phyloP scores from a whole-genome alignment of 352 stramenopile genomes.

The Pythium rishiriense region DNA sequence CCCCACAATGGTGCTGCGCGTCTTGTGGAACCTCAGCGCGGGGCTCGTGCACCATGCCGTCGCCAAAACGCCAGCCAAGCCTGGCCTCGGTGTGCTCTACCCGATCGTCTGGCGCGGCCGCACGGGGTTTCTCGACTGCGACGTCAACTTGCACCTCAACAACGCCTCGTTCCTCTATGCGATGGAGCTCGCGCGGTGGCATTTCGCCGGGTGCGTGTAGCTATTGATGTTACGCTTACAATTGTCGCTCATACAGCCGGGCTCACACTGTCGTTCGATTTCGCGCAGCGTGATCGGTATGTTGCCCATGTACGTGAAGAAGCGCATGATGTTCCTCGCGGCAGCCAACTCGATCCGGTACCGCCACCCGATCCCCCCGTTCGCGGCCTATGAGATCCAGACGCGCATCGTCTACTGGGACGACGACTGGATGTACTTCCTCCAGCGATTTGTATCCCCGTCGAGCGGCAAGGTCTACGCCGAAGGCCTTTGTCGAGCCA shows the following conservation, averaged over 20 bases:
- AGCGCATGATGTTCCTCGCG: conserved; percentile 52
- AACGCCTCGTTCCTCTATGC: conserved; percentile 76
- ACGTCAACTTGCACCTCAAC: conserved; percentile 84
- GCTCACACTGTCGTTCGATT: no score
- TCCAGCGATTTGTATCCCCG: conserved; percentile 32
- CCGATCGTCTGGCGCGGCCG: conserved; percentile 62
- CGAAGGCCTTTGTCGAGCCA: conserved; percentile 29
- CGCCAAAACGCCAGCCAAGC: conserved; percentile 38
- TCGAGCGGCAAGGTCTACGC: conserved; percentile 31
- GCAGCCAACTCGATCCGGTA: conserved; percentile 44
- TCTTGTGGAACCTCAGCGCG: conserved; percentile 61
- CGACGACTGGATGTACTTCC: conserved; percentile 34
- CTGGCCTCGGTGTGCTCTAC: conserved; percentile 55
- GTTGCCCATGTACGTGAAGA: conserved; percentile 53
- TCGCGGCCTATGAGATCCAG: conserved; percentile 32
- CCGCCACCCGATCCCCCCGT: conserved; percentile 27
- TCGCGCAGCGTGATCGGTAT: conserved; percentile 34
- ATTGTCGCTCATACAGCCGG: no score
- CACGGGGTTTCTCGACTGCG: conserved; percentile 67
- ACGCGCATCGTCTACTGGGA: conserved; percentile 33
- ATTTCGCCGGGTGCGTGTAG: conserved; percentile 39
- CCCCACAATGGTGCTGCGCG: conserved; percentile 53
- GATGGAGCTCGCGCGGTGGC: conserved; percentile 84
- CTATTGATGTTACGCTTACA: no score
- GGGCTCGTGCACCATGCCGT: conserved; percentile 49